Conservation (phyloP, 2,329 filamentous ascomycete species). For the Escovopsis sp. region DNA sequence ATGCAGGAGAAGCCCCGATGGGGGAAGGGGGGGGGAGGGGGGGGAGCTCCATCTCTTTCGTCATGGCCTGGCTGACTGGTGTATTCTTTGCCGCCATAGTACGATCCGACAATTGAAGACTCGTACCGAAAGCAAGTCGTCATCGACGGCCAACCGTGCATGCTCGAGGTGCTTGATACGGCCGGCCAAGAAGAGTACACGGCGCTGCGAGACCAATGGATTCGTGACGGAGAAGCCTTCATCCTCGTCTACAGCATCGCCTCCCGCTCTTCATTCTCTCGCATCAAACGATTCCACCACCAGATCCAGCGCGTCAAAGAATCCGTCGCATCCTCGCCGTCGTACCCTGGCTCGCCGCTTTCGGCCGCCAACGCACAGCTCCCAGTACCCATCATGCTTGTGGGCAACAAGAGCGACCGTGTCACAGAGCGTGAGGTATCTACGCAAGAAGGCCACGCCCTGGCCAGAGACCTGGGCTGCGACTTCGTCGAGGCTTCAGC, state of each 20-base stretch:
- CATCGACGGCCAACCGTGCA: conserved; percentile 93
- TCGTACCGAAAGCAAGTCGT: conserved; percentile 99
- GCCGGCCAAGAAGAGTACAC: conserved; percentile 98
- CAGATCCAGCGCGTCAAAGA: conserved; percentile 98
- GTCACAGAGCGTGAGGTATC: conserved; percentile 84
- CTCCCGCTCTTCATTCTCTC: conserved; percentile 91
- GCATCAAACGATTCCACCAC: conserved; percentile 97
- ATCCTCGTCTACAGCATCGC: conserved; percentile 97
- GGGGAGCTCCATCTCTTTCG: conserved; percentile 2
- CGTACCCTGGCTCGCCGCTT: conserved; percentile 61
- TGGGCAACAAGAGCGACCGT: conserved; percentile 98
- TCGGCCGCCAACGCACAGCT: conserved; percentile 41
- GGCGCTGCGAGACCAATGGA: conserved; percentile 98
- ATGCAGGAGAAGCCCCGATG: no score
- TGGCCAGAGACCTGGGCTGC: conserved; percentile 81
- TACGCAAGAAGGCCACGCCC: conserved; percentile 78
- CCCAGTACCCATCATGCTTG: conserved; percentile 88
- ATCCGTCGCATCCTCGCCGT: conserved; percentile 60
- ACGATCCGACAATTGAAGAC: conserved; percentile 89
- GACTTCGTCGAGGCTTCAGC: conserved; percentile 99
- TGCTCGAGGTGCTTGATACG: conserved; percentile 95
- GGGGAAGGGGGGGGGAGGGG: conserved; percentile 1
- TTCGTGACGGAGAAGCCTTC: conserved; percentile 97
- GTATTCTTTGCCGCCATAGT: conserved; percentile 31
- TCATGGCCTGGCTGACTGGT: conserved; percentile 3